phyloP scores from a whole-genome alignment of 345 rosid genomes.

The Barbarea vulgaris region DNA sequence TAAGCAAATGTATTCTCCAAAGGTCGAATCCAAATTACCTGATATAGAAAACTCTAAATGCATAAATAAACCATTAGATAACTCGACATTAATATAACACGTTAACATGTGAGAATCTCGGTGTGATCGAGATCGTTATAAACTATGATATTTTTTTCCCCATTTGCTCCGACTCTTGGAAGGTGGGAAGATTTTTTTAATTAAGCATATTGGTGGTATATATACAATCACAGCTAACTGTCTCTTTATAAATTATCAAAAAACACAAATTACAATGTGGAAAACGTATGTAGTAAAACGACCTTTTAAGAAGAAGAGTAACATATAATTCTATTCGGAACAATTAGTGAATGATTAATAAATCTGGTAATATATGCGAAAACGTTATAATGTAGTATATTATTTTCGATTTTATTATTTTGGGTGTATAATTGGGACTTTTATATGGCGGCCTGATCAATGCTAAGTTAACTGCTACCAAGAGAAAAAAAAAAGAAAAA shows the following conservation, averaged over 20 bases:
- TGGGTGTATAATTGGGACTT: conserved; percentile 4
- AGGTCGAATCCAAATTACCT: not conserved
- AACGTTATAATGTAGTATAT: not conserved
- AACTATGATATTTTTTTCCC: not conserved
- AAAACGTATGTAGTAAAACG: not conserved
- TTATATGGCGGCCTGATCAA: conserved; percentile 27
- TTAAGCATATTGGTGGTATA: no score
- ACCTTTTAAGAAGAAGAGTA: not conserved
- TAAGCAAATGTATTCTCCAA: not conserved
- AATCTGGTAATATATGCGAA: not conserved
- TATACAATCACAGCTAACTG: not conserved
- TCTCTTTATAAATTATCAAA: not conserved
- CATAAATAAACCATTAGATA: not conserved
- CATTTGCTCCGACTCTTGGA: not conserved
- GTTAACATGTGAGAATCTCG: not conserved
- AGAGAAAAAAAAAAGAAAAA: not conserved
- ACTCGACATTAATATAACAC: not conserved
- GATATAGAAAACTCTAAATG: not conserved
- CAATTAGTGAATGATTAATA: not conserved
- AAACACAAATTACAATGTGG: not conserved
- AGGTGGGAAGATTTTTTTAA: not conserved
- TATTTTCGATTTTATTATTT: not conserved
- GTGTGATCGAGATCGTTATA: not conserved
- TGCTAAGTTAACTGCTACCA: conserved; percentile 17
- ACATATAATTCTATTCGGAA: not conserved